A percentile compares a stretch with the other conserved stretches of the same genome.
phyloP scores from a whole-genome alignment of 1,284 basidiomycete genomes.

The Pascua sp. region DNA sequence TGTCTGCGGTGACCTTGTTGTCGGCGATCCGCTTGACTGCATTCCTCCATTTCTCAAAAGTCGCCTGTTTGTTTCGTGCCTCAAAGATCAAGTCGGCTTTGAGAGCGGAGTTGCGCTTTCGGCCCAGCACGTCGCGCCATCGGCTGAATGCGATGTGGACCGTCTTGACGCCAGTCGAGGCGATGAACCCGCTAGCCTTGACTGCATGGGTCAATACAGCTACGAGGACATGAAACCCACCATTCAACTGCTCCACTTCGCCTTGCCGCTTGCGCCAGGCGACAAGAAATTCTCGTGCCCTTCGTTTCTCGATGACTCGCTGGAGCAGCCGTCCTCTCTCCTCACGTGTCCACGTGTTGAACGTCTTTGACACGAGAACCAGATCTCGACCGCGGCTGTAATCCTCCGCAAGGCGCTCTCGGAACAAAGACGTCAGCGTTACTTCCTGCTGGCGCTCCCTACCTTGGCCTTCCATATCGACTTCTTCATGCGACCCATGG shows the following conservation, averaged over 20 bases:
- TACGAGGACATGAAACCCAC: neutral
- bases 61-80: constrained; percentile 8
- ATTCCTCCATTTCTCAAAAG: constrained; percentile 25
- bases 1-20: constrained; percentile 29
- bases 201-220: constrained; percentile 5
- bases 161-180: neutral
- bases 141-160: constrained; percentile 18
- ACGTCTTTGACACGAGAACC: constrained; percentile 7
- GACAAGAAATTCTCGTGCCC: neutral
- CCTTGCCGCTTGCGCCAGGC: constrained; percentile 11
- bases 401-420: too few relatives aligned
- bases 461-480: constrained; percentile 1
- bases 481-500: constrained; percentile 14
- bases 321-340: constrained; percentile 15
- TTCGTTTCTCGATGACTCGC: constrained; percentile 13
- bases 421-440: too few relatives aligned
- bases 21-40: constrained; percentile 16
- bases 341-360: constrained; percentile 13
- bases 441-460: too few relatives aligned
- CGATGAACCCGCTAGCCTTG: constrained; percentile 3
- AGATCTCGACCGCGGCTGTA: constrained; percentile 4
- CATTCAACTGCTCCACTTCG: neutral
- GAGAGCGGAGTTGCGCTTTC: constrained; percentile 19
- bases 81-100: constrained; percentile 29
- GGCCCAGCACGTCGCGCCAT: constrained; percentile 29